Evolutionary conservation across 768 basidiomycete genomes (phyloP).

Genomic region (Coprinellus aureogranulatus): DNA sequence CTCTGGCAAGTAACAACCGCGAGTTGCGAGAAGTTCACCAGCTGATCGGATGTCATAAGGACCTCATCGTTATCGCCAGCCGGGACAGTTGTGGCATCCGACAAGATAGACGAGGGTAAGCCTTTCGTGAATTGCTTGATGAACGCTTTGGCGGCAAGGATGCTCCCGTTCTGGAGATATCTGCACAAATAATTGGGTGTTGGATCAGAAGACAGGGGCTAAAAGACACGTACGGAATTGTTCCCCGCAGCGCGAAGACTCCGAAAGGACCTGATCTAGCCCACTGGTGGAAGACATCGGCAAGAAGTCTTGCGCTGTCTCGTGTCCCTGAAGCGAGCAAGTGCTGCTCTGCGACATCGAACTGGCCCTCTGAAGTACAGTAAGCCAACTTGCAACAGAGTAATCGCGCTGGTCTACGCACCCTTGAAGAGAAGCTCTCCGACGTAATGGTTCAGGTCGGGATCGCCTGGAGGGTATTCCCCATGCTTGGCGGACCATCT

Average conservation of each 20-base stretch:
- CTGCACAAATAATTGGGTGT: conserved; percentile 30
- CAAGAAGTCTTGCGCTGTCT: conserved; percentile 83
- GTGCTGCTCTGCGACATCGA: conserved; percentile 75
- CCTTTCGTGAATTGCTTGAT: conserved; percentile 74
- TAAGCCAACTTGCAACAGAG: neutral
- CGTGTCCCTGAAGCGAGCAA: conserved; percentile 83
- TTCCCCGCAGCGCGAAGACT: conserved; percentile 80
- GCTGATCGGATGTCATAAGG: conserved; percentile 66
- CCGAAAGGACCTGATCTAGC: conserved; percentile 53
- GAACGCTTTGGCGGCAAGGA: conserved; percentile 93
- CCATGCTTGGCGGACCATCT: conserved; percentile 88
- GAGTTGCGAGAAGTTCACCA: conserved; percentile 88
- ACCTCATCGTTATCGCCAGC: conserved; percentile 59
- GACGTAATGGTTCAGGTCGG: conserved; percentile 82
- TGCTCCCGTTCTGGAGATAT: conserved; percentile 81
- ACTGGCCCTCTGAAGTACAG: conserved; percentile 60
- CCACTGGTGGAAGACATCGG: conserved; percentile 88
- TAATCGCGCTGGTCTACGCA: conserved; percentile 30
- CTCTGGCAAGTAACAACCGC: conserved; percentile 87
- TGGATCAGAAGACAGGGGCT: neutral
- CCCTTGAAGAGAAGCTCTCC: conserved; percentile 89
- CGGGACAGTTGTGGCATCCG: conserved; percentile 44
- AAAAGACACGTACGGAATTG: conserved; percentile 72
- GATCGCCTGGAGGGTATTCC: conserved; percentile 83
- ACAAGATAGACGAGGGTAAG: conserved; percentile 48